These are phyloP conservation scores for Aureobasidium sp. DNA, from an alignment of 2,329 filamentous ascomycete genomes.

Conservation along the genomic window DNA sequence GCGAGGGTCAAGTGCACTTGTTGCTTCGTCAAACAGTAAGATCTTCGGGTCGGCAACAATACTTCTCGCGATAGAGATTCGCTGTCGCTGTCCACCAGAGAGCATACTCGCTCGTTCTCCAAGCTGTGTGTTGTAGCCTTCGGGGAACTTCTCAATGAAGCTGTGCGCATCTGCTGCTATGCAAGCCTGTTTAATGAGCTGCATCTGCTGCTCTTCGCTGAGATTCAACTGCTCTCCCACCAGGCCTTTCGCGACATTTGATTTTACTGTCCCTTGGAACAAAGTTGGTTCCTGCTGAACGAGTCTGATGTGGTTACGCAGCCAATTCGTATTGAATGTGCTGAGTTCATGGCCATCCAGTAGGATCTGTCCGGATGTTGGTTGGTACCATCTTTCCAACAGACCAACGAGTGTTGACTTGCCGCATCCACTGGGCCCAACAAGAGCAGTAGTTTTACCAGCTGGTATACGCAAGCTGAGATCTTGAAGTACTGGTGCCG, in stretches of 20 bases:
- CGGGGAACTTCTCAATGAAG: conserved; percentile 74
- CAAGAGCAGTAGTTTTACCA: conserved; percentile 89
- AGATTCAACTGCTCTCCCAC: conserved; percentile 79
- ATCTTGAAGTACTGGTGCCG: conserved; percentile 96
- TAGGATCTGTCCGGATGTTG: conserved; percentile 78
- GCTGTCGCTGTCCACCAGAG: conserved; percentile 96
- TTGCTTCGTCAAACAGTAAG: conserved; percentile 96
- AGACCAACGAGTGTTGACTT: conserved; percentile 96
- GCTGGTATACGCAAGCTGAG: conserved; percentile 63
- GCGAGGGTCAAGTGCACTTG: conserved; percentile 95
- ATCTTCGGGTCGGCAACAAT: too few relatives aligned
- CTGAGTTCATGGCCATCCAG: conserved; percentile 89
- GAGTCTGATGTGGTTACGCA: conserved; percentile 92
- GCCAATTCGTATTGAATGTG: conserved; percentile 90
- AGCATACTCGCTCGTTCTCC: conserved; percentile 93
- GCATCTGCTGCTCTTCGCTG: conserved; percentile 84
- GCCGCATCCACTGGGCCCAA: conserved; percentile 94
- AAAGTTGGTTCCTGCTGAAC: conserved; percentile 97
- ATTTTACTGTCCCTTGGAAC: conserved; percentile 84
- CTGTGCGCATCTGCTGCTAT: conserved; percentile 95
- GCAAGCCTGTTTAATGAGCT: too few relatives aligned
- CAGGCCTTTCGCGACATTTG: conserved; percentile 92
- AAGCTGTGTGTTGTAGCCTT: conserved; percentile 94
- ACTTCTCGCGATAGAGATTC: conserved; percentile 96
- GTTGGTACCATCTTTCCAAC: conserved; percentile 90